A percentile compares a stretch with the other conserved stretches of the same genome.
Conservation (phyloP, 2,329 filamentous ascomycete genomes). For the Ophiosphaerella narmari region DNA sequence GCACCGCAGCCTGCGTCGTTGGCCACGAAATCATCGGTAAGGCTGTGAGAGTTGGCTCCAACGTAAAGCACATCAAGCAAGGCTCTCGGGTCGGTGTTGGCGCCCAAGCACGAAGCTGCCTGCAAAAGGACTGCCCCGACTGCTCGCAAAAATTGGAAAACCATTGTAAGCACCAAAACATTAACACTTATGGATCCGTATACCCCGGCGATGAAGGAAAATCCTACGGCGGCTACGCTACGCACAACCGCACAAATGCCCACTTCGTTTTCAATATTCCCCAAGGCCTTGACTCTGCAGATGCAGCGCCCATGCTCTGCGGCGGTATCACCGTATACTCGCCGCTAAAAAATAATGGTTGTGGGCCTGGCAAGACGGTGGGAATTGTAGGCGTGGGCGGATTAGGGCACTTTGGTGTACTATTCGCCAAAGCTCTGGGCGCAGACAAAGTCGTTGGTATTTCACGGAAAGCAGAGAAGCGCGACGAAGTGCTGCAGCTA, state of each 20-base stretch:
- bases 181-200: conserved; percentile 52
- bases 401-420: conserved; percentile 72
- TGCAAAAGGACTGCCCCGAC: conserved; percentile 47
- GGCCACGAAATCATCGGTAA: conserved; percentile 50
- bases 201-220: conserved; percentile 61
- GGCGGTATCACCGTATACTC: conserved; percentile 80
- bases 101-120: conserved; percentile 54
- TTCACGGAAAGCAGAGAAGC: conserved; percentile 64
- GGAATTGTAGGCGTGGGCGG: conserved; percentile 75
- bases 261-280: conserved; percentile 76
- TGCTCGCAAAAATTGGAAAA: conserved; percentile 56
- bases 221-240: conserved; percentile 67
- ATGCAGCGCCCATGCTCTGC: conserved; percentile 80
- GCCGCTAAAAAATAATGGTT: conserved; percentile 74
- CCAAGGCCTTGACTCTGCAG: conserved; percentile 63
- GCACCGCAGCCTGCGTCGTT: conserved; percentile 48
- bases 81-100: conserved; percentile 64
- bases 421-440: conserved; percentile 72
- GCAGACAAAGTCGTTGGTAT: conserved; percentile 69
- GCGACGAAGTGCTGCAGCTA: conserved; percentile 62
- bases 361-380: conserved; percentile 76
- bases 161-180: conserved; percentile 49
- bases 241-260: conserved; percentile 72
- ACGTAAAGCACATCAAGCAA: conserved; percentile 58
- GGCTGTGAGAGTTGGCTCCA: conserved; percentile 48